Base-by-base conservation (phyloP, 1,139 yeast species). In the Hansenula lynferdii region DNA sequence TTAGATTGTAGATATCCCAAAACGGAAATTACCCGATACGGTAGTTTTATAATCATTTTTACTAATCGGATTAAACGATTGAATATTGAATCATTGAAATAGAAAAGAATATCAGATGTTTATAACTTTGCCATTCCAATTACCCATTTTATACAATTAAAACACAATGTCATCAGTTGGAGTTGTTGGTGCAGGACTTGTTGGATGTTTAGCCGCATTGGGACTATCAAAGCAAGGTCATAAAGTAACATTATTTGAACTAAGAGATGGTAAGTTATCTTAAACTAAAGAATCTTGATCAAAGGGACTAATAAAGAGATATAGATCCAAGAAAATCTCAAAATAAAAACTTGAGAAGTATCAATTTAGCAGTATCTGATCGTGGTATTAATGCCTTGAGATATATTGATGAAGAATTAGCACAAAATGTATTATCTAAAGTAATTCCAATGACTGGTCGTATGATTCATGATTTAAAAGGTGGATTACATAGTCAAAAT, bases 371-470 rank as follows among this genome's bases (percentile, higher is more conserved):
- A 0, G 85, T 90, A n/a, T 82, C 95, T 39, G 81, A 79, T 40
- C 70, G 97, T 41, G 97, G 97, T 0, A 80, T 89, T 40, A 61
- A 72, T 24, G 85, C 96, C 0, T 61, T 90, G 54, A 64, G 70
- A 37, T 69, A 69, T 39, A 79, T 89, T 5, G 89, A 84, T 53
- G 58, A 64, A 1, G 71, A 62, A 10, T 68, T 87, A 68, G 77
- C 84, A 8, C 61, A 64, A 0, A 58, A 79, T 15, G 71, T 85
- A 2, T 56, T 85, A 48, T 64, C 67, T 29, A 75, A 76, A 34
- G 74, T 85, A 16, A 82, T 85, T 26, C 96, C 96, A 4, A 85
- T 90, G 90, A 64, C 74, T 35, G 97, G 96, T 2, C 68, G 97
- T 33, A 89, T 89, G 97, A 80, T 90, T 42, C 97, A 90, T 57